Conservation (phyloP, 2,329 filamentous ascomycete species). For the Pseudodiploospora longispora region DNA sequence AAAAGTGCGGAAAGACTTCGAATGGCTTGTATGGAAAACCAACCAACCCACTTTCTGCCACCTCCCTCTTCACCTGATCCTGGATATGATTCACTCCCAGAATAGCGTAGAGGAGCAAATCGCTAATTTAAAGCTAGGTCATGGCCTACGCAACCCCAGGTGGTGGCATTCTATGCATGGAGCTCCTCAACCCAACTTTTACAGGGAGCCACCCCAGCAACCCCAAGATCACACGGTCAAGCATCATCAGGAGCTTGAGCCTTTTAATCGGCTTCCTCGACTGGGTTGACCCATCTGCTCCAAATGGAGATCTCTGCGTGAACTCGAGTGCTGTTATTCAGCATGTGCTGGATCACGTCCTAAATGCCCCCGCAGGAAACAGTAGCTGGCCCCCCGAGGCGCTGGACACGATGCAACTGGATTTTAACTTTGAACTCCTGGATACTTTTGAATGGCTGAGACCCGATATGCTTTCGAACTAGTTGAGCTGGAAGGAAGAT, state of each 20-base stretch:
- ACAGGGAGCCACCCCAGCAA: slow-evolving; percentile 23
- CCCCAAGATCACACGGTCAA: slow-evolving; percentile 33
- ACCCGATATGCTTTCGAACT: slow-evolving; percentile 7
- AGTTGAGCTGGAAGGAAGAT: too few species aligned
- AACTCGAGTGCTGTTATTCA: slow-evolving; percentile 41
- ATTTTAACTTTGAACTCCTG: slow-evolving; percentile 33
- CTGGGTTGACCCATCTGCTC: slow-evolving; percentile 39
- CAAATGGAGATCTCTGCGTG: slow-evolving; percentile 40
- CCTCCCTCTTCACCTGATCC: background rate
- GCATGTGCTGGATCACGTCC: slow-evolving; percentile 40
- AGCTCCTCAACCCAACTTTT: slow-evolving; percentile 36
- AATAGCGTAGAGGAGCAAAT: too few species aligned
- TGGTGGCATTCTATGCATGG: slow-evolving; percentile 41
- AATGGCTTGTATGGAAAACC: slow-evolving; percentile 36
- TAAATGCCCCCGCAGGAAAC: slow-evolving; percentile 28
- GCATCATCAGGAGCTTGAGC: slow-evolving; percentile 43
- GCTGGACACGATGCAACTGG: slow-evolving; percentile 12
- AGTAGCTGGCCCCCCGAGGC: slow-evolving; percentile 9
- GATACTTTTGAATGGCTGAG: slow-evolving; percentile 34
- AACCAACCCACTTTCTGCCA: background rate
- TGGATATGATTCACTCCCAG: background rate
- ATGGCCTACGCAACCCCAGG: slow-evolving; percentile 43
- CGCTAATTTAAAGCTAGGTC: slow-evolving; percentile 21
- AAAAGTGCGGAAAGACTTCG: slow-evolving; percentile 34
- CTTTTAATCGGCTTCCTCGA: slow-evolving; percentile 43